phyloP scores from a whole-genome alignment of 768 basidiomycete species.

The Multifurca ochricompacta region DNA sequence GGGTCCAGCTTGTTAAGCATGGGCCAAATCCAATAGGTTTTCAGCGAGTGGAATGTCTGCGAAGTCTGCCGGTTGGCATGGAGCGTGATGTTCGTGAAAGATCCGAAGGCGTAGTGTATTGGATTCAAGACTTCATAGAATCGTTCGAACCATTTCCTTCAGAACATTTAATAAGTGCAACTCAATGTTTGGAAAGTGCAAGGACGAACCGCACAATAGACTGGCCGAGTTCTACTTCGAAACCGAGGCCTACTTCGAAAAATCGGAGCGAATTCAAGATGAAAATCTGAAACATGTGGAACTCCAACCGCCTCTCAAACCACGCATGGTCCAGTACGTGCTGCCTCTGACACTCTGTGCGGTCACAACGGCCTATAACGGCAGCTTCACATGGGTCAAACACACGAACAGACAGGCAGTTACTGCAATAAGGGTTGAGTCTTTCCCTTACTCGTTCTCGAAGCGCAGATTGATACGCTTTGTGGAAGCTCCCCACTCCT shows the following conservation, averaged over 20 bases:
- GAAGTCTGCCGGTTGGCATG: neutral
- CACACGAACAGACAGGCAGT: neutral
- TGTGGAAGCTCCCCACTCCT: neutral
- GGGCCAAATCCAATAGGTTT: slow-evolving; percentile 14
- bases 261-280: neutral
- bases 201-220: neutral
- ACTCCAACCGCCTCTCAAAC: slow-evolving; percentile 12
- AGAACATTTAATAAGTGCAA: neutral
- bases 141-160: slow-evolving; percentile 16
- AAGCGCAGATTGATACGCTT: neutral
- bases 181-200: neutral
- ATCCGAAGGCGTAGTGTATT: slow-evolving; percentile 6
- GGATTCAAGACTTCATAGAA: slow-evolving; percentile 17
- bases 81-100: neutral
- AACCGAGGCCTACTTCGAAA: too few species aligned
- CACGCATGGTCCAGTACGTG: slow-evolving; percentile 8
- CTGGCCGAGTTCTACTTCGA: neutral
- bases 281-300: slow-evolving; percentile 12
- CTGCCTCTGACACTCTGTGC: neutral
- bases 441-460: slow-evolving; percentile 1
- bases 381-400: slow-evolving; percentile 13
- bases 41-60: slow-evolving; percentile 1
- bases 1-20: neutral
- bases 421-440: slow-evolving; percentile 2
- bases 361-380: slow-evolving; percentile 6